These are phyloP conservation scores for Voacanga thouarsii DNA, from an alignment of 257 asterid genomes.

Conservation along the genomic window DNA sequence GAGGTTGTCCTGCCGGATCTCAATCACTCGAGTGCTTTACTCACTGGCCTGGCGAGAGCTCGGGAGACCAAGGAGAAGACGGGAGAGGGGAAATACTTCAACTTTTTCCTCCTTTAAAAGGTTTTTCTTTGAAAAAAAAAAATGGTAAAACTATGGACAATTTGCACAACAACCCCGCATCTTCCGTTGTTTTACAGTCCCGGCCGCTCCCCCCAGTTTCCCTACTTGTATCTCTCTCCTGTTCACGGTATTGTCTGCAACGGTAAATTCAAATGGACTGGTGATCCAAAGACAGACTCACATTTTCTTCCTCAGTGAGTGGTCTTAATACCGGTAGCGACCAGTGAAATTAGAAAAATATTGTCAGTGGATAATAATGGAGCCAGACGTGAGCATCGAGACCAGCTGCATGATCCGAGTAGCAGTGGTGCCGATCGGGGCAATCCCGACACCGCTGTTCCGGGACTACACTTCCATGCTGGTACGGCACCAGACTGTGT, in stretches of 20 bases:
- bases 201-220: background rate
- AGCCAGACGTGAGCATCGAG: slow-evolving; percentile 96
- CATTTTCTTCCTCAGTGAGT: background rate
- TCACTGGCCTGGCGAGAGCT: no score
- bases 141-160: background rate
- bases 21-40: no score
- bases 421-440: slow-evolving; percentile 83
- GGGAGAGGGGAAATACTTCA: background rate
- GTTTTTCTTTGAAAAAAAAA: no score
- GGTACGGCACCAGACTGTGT: slow-evolving; percentile 75
- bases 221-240: background rate
- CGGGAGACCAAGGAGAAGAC: background rate
- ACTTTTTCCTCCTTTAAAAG: no score
- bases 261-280: slow-evolving; percentile 1
- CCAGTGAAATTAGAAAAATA: background rate
- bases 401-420: slow-evolving; percentile 95
- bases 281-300: background rate
- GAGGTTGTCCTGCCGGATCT: background rate
- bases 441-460: slow-evolving; percentile 55
- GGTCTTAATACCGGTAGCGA: background rate
- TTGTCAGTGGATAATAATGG: slow-evolving; percentile 52
- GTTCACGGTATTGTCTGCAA: background rate
- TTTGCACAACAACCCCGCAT: background rate
- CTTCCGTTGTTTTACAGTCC: background rate
- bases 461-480: slow-evolving; percentile 81